These are phyloP conservation scores for Pseudonitzschia multistriata DNA, from an alignment of 108 stramenopile genomes.

Conservation along the genomic window DNA sequence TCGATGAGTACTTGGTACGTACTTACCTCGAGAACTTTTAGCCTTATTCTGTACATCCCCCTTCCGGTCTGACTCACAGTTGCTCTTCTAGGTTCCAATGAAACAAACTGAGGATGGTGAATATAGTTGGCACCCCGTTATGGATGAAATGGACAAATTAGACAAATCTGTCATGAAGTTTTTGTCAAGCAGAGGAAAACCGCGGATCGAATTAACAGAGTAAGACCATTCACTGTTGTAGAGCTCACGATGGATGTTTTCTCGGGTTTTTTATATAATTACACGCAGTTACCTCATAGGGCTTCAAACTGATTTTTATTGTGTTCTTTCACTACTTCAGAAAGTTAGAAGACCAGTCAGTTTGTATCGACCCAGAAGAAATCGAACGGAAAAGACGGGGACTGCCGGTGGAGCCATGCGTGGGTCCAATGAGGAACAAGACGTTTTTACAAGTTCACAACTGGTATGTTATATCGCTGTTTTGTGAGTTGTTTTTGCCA, in stretches of 20 bases:
- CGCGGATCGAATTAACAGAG: conserved; percentile 33
- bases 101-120: conserved; percentile 45
- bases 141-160: conserved; percentile 44
- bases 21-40: neutral
- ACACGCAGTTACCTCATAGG: neutral
- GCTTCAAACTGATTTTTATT: conserved; percentile 5
- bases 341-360: conserved; percentile 29
- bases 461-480: conserved; percentile 16
- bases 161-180: conserved; percentile 50
- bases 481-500: no score
- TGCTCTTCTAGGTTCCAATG: conserved; percentile 48
- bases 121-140: conserved; percentile 48
- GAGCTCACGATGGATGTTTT: neutral
- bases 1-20: conserved; percentile 67
- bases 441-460: conserved; percentile 83
- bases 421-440: conserved; percentile 43
- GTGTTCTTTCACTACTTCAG: neutral
- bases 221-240: conserved; percentile 5
- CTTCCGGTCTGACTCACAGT: neutral
- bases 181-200: conserved; percentile 31
- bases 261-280: neutral
- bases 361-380: conserved; percentile 23
- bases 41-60: neutral
- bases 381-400: conserved; percentile 36
- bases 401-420: conserved; percentile 30